Base-by-base conservation (phyloP, 164 flowering plant species). In the Chimonanthus praecox region DNA sequence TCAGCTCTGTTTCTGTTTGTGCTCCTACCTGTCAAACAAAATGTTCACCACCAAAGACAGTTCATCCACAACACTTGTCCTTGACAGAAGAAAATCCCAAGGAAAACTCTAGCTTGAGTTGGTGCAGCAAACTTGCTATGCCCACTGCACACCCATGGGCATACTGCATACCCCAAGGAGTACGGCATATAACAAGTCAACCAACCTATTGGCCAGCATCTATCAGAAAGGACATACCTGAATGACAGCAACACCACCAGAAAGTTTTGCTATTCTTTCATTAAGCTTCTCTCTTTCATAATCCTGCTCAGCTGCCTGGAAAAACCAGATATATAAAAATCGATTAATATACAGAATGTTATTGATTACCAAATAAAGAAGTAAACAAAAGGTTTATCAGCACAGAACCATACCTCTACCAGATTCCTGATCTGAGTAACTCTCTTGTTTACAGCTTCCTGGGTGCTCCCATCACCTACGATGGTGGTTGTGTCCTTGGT, bases 191-290 rank as follows among this genome's bases (percentile, higher is more conserved):
- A 54, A 2, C 5, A 54, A 6, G 11, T 54, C n/a, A 54, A 54
- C 60, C 60, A 15, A 33, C 16, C 0, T 11, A 54, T 20, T 20
- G 21, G 60, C 11, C 16, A 4, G 4, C 60, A 54, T 10, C 16
- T 54, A 54, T 13, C 4, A 54, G 60, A 13, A 54, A n/a, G 49
- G 3, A 60, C 5, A 71, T 73, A 89, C 97, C 89, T 92, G 99
- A 72, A 90, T 93, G 7, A 94, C 98, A 73, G 99, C 99, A 77
- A 96, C 98, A 74, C 99, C 98, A 72, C 99, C 99, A 5, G 98
- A 96, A 13, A 96, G 82, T 69, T 96, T 96, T 51, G 99, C 99
- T 75, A 96, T 91, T 81, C 99, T 88, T 78, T 96, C 98, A 80
- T 88, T 94, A 8, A 96, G 92, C 70, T 94, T 96, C 70, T 92